These are phyloP conservation scores for Kazachstania martiniae DNA, from an alignment of 805 yeast genomes.

Conservation along the genomic window DNA sequence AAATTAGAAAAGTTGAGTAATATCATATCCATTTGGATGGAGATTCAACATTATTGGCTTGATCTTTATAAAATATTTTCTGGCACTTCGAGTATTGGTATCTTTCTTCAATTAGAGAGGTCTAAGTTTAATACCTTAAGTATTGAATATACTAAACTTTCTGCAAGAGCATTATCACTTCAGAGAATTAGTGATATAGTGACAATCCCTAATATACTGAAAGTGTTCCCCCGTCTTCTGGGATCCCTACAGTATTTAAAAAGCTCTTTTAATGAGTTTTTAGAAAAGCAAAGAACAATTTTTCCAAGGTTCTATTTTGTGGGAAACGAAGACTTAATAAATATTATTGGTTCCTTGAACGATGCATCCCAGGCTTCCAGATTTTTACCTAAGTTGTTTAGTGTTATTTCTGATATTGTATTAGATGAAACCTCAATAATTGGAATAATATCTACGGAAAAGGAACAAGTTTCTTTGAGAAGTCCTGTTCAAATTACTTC, in stretches of 20 bases:
- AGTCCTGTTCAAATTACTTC: conserved; percentile 36
- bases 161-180: conserved; percentile 39
- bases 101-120: conserved; percentile 59
- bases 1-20: conserved; percentile 40
- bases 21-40: conserved; percentile 63
- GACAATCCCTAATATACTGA: conserved; percentile 37
- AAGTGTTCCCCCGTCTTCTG: conserved; percentile 37
- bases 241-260: conserved; percentile 51
- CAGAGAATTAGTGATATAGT: conserved; percentile 46
- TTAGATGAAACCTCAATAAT: conserved; percentile 30
- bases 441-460: conserved; percentile 52
- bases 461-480: conserved; percentile 41
- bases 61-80: conserved; percentile 74
- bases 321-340: conserved; percentile 84
- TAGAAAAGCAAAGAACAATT: conserved; percentile 65
- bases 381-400: conserved; percentile 62
- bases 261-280: conserved; percentile 59
- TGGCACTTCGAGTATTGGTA: conserved; percentile 43
- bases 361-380: conserved; percentile 39
- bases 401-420: conserved; percentile 42
- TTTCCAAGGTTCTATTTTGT: conserved; percentile 80
- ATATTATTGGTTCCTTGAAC: conserved; percentile 58
- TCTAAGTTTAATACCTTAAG: conserved; percentile 54
- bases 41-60: conserved; percentile 81
- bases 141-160: conserved; percentile 44